Base-by-base conservation (phyloP, 345 rosid genomes). In the Aegle marmelos region DNA sequence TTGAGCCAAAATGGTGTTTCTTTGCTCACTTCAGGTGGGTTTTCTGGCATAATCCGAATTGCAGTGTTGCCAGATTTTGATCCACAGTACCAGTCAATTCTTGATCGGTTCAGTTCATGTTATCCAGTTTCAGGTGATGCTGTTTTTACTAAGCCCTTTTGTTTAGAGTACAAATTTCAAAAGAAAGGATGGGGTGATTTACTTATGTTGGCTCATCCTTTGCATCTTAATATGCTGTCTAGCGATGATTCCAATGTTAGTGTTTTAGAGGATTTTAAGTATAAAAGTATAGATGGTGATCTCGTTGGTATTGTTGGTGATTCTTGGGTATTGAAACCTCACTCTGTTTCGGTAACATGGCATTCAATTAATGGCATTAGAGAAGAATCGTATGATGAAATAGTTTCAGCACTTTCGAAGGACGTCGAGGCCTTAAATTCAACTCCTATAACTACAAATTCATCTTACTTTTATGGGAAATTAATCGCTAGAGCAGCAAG, bases 171-270 rank as follows among this genome's bases (percentile, higher is more conserved):
- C 70, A 87, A 87, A 70, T 96, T 95, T 94, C 93, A 88, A 72
- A 96, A 90, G 87, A 86, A 85, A 88, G 98, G 98, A 31, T 91
- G 91, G 85, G 99, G 97, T 75, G 89, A 94, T 88, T 90, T 96
- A 85, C 86, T 96, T 22, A 87, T 96, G 87, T 88, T 96, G 22
- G 97, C 99, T 7, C 99, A 96, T 78, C 97, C 98, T 70, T 91
- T 96, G 27, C 98, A 96, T 82, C 78, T 89, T 17, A 86, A 84
- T 81, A 87, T 96, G 78, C 79, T 96, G 64, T 79, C 87, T 9
- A 62, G 9, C 9, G 72, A 84, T 25, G 84, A 87, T 59, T 57
- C 80, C 61, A 78, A 87, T 60, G 45, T 88, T 25, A 83, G 82
- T 31, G 90, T 96, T 72, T 68, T 96, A 30, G 90, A 93, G 27